Evolutionary conservation across 352 stramenopile species (phyloP).

Genomic region (Pythium pyrilobum): DNA sequence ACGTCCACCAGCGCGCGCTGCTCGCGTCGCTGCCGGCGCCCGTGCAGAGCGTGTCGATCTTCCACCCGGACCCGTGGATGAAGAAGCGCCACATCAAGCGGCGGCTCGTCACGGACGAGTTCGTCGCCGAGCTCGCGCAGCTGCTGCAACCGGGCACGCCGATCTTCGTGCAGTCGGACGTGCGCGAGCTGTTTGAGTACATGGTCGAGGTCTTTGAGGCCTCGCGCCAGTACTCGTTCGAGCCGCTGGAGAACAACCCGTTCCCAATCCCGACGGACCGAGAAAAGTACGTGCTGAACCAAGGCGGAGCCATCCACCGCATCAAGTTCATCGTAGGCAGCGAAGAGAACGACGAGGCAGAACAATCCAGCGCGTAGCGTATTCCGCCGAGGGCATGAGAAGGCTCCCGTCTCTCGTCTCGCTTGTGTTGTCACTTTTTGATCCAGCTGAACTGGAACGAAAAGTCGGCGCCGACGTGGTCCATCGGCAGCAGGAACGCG

Average conservation of each 20-base stretch:
- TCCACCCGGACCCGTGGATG: constrained; percentile 87
- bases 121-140: constrained; percentile 54
- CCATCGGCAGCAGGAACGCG: constrained; percentile 25
- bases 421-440: neutral
- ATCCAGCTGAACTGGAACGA: constrained; percentile 27
- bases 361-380: too few species aligned
- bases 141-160: constrained; percentile 49
- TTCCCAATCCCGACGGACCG: constrained; percentile 69
- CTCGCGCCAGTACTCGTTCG: constrained; percentile 35
- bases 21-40: constrained; percentile 49
- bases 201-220: constrained; percentile 76
- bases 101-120: constrained; percentile 62
- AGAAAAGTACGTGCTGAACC: constrained; percentile 56
- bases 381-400: too few species aligned
- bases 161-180: constrained; percentile 80
- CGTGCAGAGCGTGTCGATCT: constrained; percentile 78
- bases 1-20: constrained; percentile 60
- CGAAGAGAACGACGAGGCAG: neutral
- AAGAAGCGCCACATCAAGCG: constrained; percentile 86
- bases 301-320: constrained; percentile 72
- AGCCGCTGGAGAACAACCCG: constrained; percentile 43
- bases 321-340: constrained; percentile 10
- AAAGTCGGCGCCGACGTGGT: constrained; percentile 24
- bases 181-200: constrained; percentile 77
- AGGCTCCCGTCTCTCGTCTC: too few species aligned